Evolutionary conservation across 768 basidiomycete genomes (phyloP).

Genomic region (Mycena crocata): DNA sequence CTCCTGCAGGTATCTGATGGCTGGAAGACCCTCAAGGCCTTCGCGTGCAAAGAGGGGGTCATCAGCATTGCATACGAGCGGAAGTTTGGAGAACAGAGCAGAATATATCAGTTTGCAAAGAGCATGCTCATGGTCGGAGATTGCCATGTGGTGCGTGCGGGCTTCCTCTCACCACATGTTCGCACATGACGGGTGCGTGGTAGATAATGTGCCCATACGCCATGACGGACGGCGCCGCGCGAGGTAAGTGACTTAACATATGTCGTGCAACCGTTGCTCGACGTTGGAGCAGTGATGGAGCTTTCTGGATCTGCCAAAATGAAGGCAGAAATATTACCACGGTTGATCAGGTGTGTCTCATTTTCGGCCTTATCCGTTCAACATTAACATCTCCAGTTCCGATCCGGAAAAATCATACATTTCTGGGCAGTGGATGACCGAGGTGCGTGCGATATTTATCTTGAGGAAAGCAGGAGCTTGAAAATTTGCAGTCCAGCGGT

Average conservation of each 20-base stretch:
- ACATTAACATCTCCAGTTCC: constrained; percentile 54
- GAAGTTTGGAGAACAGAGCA: constrained; percentile 67
- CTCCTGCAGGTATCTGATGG: constrained; percentile 76
- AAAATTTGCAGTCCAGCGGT: constrained; percentile 36
- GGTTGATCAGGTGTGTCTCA: constrained; percentile 66
- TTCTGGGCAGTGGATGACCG: constrained; percentile 89
- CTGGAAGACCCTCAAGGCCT: constrained; percentile 75
- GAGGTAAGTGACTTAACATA: constrained; percentile 50
- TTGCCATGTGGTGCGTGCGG: constrained; percentile 55
- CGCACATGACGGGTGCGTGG: not conserved
- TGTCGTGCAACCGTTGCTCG: not conserved
- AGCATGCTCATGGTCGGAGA: constrained; percentile 71
- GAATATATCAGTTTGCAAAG: constrained; percentile 76
- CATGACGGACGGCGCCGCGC: constrained; percentile 84
- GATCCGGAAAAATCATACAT: constrained; percentile 73
- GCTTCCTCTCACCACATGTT: not conserved
- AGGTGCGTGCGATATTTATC: constrained; percentile 52
- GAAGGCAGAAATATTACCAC: constrained; percentile 68
- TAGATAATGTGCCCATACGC: constrained; percentile 79
- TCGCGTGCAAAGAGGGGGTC: constrained; percentile 72
- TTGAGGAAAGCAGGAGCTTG: not conserved
- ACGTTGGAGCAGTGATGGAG: constrained; percentile 72
- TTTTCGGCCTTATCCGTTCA: not conserved
- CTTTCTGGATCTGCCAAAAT: constrained; percentile 68
- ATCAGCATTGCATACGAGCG: constrained; percentile 78